These are phyloP conservation scores for Phytophthora colocasiae DNA, from an alignment of 352 stramenopile species.

Conservation along the genomic window DNA sequence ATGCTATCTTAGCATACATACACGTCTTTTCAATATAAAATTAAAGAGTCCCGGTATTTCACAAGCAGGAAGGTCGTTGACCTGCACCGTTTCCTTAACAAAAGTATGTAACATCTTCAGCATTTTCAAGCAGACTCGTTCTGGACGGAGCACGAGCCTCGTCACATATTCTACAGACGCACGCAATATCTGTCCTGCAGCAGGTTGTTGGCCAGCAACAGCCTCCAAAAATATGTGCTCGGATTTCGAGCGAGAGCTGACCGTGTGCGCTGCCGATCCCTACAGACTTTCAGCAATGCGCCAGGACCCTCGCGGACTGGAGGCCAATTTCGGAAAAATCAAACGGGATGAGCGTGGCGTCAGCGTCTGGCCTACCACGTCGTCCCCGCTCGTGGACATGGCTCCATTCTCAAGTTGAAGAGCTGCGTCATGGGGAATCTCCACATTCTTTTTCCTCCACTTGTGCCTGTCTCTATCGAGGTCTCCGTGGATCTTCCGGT, in stretches of 20 bases:
- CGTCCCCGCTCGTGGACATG: conserved; percentile 6
- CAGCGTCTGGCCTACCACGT: conserved; percentile 14
- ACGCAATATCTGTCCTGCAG: not conserved
- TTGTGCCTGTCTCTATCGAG: conserved; percentile 23
- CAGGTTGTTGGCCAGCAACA: not conserved
- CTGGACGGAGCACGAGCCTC: conserved; percentile 9
- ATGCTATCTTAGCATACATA: no score
- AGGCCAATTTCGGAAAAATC: conserved; percentile 23
- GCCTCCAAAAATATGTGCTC: not conserved
- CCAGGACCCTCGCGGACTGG: conserved; percentile 33
- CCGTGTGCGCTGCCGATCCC: conserved; percentile 4
- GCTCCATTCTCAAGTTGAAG: conserved; percentile 5
- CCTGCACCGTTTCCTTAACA: no score
- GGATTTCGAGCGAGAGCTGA: not conserved
- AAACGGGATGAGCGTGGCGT: conserved; percentile 14
- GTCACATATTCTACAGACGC: conserved; percentile 17
- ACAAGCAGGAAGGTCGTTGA: no score
- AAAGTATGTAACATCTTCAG: no score
- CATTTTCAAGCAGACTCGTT: conserved; percentile 8
- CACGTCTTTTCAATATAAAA: no score
- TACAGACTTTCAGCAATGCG: not conserved
- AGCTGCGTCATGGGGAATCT: no score
- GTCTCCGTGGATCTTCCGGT: conserved; percentile 22
- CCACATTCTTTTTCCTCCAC: conserved; percentile 1
- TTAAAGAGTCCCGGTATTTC: no score